A percentile compares a stretch with the other conserved stretches of the same genome.
Conservation (phyloP, 495 filamentous ascomycete genomes). For the Tuber indicum region DNA sequence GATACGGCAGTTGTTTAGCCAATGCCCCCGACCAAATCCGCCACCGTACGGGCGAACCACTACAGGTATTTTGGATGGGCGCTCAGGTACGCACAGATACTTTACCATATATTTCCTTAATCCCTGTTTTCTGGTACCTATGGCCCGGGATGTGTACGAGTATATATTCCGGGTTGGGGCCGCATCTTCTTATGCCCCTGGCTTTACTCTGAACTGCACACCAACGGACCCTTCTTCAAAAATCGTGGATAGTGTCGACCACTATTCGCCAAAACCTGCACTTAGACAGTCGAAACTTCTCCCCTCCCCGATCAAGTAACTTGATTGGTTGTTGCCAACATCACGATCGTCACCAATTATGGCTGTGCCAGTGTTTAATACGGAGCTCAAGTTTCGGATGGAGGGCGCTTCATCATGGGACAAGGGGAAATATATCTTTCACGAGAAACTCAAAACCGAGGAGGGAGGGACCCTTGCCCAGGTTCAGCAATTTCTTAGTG, state of each 20-base stretch:
- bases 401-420: slow-evolving; percentile 10
- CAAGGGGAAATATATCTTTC: slow-evolving; percentile 9
- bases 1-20: neutral
- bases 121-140: too few species aligned
- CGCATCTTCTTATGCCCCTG: neutral
- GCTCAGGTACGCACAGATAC: too few species aligned
- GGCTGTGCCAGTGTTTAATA: neutral
- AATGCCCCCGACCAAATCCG: too few species aligned
- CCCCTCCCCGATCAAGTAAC: neutral
- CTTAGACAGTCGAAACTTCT: neutral
- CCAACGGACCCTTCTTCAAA: neutral
- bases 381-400: neutral
- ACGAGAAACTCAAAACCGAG: slow-evolving; percentile 13
- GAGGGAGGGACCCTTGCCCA: slow-evolving; percentile 12
- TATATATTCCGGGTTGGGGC: neutral
- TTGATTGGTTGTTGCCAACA: neutral
- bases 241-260: neutral
- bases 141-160: too few species aligned
- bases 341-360: neutral
- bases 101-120: too few species aligned
- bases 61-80: too few species aligned
- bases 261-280: neutral
- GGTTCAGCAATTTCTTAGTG: slow-evolving; percentile 15
- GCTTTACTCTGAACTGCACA: neutral
- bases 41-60: too few species aligned